phyloP scores from a whole-genome alignment of 2,329 filamentous ascomycete species.

The Neonectria faginata region DNA sequence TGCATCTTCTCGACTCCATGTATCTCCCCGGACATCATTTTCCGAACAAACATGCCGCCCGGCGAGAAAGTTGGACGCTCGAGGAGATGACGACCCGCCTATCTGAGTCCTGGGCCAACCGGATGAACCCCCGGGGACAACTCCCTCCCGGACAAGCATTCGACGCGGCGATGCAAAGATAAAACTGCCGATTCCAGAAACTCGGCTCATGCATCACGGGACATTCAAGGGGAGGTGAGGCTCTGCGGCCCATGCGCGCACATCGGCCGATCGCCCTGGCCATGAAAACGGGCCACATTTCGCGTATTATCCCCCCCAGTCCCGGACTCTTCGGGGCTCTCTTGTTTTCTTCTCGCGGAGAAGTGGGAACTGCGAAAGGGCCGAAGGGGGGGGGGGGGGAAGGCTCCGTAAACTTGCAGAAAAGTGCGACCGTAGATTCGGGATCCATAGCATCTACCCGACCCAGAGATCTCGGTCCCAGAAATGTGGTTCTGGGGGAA shows the following conservation, averaged over 20 bases:
- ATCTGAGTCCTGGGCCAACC: slow-evolving; percentile 17
- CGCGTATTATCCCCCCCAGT: background rate
- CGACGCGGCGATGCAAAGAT: background rate
- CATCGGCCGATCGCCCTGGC: slow-evolving; percentile 30
- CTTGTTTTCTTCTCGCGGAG: background rate
- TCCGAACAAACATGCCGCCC: background rate
- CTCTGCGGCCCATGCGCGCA: slow-evolving; percentile 36
- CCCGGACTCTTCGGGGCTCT: background rate
- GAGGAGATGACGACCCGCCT: slow-evolving; percentile 17
- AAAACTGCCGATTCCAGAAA: slow-evolving; percentile 35
- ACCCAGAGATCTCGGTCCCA: slow-evolving; percentile 16
- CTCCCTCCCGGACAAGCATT: slow-evolving; percentile 4
- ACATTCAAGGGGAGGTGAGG: slow-evolving; percentile 25
- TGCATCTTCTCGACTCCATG: background rate
- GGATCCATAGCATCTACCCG: slow-evolving; percentile 27
- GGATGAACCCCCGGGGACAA: background rate
- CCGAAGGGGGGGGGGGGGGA: no score
- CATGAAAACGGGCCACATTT: slow-evolving; percentile 13
- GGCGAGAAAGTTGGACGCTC: background rate
- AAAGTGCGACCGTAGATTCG: slow-evolving; percentile 14
- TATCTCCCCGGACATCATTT: background rate
- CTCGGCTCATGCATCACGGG: slow-evolving; percentile 35
- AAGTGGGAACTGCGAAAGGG: background rate
- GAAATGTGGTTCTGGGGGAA: slow-evolving; percentile 6
- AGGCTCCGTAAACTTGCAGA: slow-evolving; percentile 22